Conservation (phyloP, 2,329 filamentous ascomycete genomes). For the Cladosporium sp. region DNA sequence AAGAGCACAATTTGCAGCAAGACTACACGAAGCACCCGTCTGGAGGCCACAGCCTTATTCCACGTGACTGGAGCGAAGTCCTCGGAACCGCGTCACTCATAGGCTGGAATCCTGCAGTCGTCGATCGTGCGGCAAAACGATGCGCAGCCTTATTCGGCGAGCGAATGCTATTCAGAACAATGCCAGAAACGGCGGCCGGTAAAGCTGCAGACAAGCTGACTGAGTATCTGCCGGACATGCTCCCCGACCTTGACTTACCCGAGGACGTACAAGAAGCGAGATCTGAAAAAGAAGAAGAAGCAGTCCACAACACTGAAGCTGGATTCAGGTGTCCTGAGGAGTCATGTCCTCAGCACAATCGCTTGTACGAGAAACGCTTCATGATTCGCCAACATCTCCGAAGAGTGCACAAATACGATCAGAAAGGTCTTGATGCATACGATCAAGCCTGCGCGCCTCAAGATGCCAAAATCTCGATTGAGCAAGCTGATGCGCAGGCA, state of each 20-base stretch:
- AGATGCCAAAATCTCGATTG: not conserved
- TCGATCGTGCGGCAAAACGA: constrained; percentile 66
- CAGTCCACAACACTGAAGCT: not conserved
- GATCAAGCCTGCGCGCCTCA: constrained; percentile 6
- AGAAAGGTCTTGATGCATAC: constrained; percentile 6
- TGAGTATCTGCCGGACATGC: constrained; percentile 32
- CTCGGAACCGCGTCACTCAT: constrained; percentile 71
- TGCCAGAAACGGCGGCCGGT: constrained; percentile 19
- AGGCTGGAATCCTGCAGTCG: constrained; percentile 61
- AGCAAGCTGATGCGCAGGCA: not conserved
- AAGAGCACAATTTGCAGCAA: not conserved
- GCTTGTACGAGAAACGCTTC: constrained; percentile 24
- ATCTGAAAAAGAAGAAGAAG: not conserved
- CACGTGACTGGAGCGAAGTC: constrained; percentile 81
- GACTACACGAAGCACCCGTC: not conserved
- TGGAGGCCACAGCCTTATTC: constrained; percentile 31
- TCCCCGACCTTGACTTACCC: constrained; percentile 24
- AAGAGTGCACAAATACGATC: constrained; percentile 24
- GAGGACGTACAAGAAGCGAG: not conserved
- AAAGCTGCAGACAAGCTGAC: constrained; percentile 25
- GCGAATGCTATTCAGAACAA: constrained; percentile 56
- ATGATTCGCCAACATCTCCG: constrained; percentile 33
- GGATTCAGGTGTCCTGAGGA: constrained; percentile 22
- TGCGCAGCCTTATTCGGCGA: constrained; percentile 74
- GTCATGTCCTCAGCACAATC: constrained; percentile 24